phyloP scores from a whole-genome alignment of 2,329 filamentous ascomycete genomes.

The Zasmidium angulare region DNA sequence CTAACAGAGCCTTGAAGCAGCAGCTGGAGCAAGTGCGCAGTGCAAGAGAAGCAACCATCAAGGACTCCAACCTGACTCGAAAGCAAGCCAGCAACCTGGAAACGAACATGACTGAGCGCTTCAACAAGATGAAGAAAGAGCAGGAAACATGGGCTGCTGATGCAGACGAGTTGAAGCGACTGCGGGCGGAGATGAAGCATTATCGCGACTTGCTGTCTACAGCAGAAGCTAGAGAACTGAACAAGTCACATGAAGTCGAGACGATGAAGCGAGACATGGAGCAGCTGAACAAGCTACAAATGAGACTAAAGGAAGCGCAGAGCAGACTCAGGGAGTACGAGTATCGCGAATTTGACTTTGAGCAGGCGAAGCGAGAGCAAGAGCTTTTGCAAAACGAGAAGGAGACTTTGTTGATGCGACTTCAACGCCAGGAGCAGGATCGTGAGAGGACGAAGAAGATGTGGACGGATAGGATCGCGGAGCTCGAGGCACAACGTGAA shows the following conservation, averaged over 20 bases:
- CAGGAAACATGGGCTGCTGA: slow-evolving; percentile 47
- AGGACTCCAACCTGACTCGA: slow-evolving; percentile 44
- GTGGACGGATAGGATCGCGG: slow-evolving; percentile 50
- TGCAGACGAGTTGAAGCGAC: slow-evolving; percentile 61
- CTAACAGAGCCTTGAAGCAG: slow-evolving; percentile 70
- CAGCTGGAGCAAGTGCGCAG: slow-evolving; percentile 53
- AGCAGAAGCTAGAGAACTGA: slow-evolving; percentile 67
- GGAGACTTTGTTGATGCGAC: slow-evolving; percentile 58
- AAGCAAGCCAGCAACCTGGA: slow-evolving; percentile 78
- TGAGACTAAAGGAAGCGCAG: slow-evolving; percentile 61
- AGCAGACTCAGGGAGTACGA: slow-evolving; percentile 63
- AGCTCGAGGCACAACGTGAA: slow-evolving; percentile 41
- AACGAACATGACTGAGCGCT: slow-evolving; percentile 32
- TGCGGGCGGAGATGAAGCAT: slow-evolving; percentile 57
- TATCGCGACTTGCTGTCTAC: slow-evolving; percentile 63
- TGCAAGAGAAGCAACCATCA: slow-evolving; percentile 34
- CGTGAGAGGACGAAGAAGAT: slow-evolving; percentile 47
- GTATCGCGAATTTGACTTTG: slow-evolving; percentile 61
- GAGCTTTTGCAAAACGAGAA: slow-evolving; percentile 60
- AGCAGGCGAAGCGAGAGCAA: slow-evolving; percentile 58
- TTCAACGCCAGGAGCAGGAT: slow-evolving; percentile 55
- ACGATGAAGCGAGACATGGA: slow-evolving; percentile 61
- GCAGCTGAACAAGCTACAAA: slow-evolving; percentile 60
- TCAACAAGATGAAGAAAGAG: slow-evolving; percentile 34
- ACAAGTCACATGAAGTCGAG: slow-evolving; percentile 63